These are phyloP conservation scores for Effrenium voratum DNA, from an alignment of 73 alveolate genomes.

Conservation along the genomic window DNA sequence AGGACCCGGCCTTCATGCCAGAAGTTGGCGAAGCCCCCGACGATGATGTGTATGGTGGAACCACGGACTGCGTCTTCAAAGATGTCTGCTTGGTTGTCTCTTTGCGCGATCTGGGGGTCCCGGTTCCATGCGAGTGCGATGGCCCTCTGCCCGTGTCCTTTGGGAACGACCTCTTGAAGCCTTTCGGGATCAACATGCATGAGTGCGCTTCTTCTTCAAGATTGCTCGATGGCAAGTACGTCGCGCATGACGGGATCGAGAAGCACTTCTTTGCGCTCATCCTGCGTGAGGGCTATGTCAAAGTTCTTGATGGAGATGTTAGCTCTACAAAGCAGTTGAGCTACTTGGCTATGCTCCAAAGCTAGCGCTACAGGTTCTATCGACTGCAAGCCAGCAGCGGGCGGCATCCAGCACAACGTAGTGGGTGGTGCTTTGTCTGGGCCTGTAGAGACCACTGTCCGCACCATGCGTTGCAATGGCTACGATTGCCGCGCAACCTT, in stretches of 20 bases:
- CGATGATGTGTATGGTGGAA: not conserved
- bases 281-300: too few relatives aligned
- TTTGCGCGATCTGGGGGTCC: too few relatives aligned
- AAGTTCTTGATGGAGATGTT: too few relatives aligned
- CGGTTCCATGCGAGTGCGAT: not conserved
- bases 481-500: constrained; percentile 14
- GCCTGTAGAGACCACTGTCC: not conserved
- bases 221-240: not conserved
- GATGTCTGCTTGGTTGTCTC: too few relatives aligned
- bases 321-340: too few relatives aligned
- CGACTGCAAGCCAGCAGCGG: not conserved
- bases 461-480: constrained; percentile 32
- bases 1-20: too few relatives aligned
- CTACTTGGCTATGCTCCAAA: too few relatives aligned
- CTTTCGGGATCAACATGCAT: not conserved
- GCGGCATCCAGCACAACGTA: not conserved
- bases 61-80: not conserved
- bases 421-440: not conserved
- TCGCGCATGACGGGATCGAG: not conserved
- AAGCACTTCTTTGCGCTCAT: constrained; percentile 30
- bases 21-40: not conserved
- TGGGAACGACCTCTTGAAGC: not conserved
- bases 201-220: not conserved
- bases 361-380: too few relatives aligned
- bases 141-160: constrained; percentile 20